Conservation (phyloP, 371 early-diverging fungal species). For the Mitosporidium daphniae region DNA sequence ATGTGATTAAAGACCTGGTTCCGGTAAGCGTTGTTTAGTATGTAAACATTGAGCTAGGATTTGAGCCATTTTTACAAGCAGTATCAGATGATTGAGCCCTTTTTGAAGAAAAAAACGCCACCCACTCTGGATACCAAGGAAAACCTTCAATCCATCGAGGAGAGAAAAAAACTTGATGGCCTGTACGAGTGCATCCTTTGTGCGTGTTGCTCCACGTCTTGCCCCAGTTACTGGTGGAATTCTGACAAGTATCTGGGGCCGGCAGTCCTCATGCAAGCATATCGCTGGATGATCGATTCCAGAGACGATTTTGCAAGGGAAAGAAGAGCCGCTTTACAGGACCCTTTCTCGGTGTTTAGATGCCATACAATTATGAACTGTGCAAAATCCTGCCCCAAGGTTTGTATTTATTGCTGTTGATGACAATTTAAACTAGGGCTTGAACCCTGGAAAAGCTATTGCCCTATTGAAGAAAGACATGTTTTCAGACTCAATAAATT, state of each 20-base stretch:
- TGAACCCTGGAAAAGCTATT: slow-evolving; percentile 69
- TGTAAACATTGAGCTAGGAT: slow-evolving; percentile 16
- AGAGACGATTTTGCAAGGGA: slow-evolving; percentile 42
- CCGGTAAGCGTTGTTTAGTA: slow-evolving; percentile 5
- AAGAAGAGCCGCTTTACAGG: slow-evolving; percentile 50
- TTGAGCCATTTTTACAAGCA: slow-evolving; percentile 74
- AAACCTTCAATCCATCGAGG: slow-evolving; percentile 50
- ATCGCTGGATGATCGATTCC: slow-evolving; percentile 43
- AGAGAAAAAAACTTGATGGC: slow-evolving; percentile 76
- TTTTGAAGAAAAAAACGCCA: slow-evolving; percentile 28
- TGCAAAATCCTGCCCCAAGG: slow-evolving; percentile 70
- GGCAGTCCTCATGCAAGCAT: slow-evolving; percentile 70
- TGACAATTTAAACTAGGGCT: too few species aligned
- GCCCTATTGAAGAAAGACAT: slow-evolving; percentile 66
- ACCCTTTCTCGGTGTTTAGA: slow-evolving; percentile 65
- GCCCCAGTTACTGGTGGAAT: slow-evolving; percentile 89
- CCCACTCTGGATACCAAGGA: slow-evolving; percentile 15
- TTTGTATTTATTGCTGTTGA: too few species aligned
- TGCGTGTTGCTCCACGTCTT: slow-evolving; percentile 77
- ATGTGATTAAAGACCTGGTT: slow-evolving; percentile 15
- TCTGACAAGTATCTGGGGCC: slow-evolving; percentile 37
- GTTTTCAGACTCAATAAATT: too few species aligned
- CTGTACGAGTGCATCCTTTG: slow-evolving; percentile 86
- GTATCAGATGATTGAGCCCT: slow-evolving; percentile 73
- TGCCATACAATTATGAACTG: slow-evolving; percentile 97